Evolutionary conservation across 371 early-diverging fungal species (phyloP).

Genomic region (Blyttiomyces sp.): DNA sequence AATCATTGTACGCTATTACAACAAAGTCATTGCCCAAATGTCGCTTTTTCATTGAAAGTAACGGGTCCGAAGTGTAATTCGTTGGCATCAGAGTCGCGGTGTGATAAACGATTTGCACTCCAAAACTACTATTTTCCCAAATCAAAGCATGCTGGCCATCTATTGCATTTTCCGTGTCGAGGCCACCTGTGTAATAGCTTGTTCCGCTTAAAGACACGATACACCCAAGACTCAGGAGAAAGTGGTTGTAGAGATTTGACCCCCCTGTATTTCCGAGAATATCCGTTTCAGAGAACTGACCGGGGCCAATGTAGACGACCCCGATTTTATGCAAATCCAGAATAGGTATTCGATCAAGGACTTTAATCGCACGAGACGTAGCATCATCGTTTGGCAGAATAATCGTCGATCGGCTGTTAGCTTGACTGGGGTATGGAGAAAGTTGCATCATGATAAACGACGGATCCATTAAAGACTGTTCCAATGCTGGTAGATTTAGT

Average conservation of each 20-base stretch:
- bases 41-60: slow-evolving; percentile 80
- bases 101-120: slow-evolving; percentile 88
- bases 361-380: slow-evolving; percentile 68
- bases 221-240: slow-evolving; percentile 76
- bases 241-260: slow-evolving; percentile 76
- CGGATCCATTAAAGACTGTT: slow-evolving; percentile 34
- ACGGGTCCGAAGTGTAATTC: slow-evolving; percentile 64
- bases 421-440: slow-evolving; percentile 67
- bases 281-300: slow-evolving; percentile 76
- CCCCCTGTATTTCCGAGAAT: slow-evolving; percentile 85
- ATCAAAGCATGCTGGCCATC: slow-evolving; percentile 85
- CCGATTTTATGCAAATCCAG: slow-evolving; percentile 95
- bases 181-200: slow-evolving; percentile 79
- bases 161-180: slow-evolving; percentile 76
- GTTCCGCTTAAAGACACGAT: slow-evolving; percentile 65
- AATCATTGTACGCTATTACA: slow-evolving; percentile 88
- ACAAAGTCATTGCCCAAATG: slow-evolving; percentile 97
- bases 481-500: neutral
- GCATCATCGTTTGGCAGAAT: slow-evolving; percentile 76
- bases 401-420: slow-evolving; percentile 34
- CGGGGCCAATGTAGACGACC: slow-evolving; percentile 83
- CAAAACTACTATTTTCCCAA: slow-evolving; percentile 71
- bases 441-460: slow-evolving; percentile 51
- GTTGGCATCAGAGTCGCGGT: slow-evolving; percentile 93
- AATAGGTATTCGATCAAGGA: slow-evolving; percentile 84